Evolutionary conservation across 306 rosid genomes (phyloP).

Genomic region (Gastrolobium villosum): DNA sequence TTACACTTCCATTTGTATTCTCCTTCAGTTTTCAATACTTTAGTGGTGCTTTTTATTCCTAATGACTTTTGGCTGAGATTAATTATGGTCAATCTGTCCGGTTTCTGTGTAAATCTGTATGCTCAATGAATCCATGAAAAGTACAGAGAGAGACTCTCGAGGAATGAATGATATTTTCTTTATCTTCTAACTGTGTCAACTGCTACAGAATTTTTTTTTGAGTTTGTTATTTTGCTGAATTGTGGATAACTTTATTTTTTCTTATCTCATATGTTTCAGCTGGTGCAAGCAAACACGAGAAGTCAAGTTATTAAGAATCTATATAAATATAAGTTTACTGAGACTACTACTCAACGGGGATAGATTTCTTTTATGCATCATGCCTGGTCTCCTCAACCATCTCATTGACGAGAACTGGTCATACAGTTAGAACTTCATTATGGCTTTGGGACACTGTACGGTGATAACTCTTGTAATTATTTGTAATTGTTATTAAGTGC

Average conservation of each 20-base stretch:
- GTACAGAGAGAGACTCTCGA: neutral
- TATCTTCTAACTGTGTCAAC: too few species aligned
- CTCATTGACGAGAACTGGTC: too few species aligned
- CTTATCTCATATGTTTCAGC: neutral
- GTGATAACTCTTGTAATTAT: too few species aligned
- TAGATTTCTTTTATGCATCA: too few species aligned
- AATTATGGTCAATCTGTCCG: neutral
- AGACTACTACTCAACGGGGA: too few species aligned
- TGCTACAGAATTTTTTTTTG: too few species aligned
- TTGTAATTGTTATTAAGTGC: too few species aligned
- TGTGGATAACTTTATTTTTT: neutral
- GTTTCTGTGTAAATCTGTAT: neutral
- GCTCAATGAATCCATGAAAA: neutral
- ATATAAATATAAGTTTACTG: too few species aligned
- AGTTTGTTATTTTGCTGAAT: neutral
- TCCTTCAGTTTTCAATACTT: neutral
- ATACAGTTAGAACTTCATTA: too few species aligned
- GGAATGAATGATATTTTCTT: too few species aligned
- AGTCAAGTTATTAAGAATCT: neutral
- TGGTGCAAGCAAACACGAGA: neutral
- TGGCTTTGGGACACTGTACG: too few species aligned
- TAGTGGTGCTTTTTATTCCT: neutral
- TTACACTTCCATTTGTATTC: neutral
- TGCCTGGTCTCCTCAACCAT: too few species aligned
- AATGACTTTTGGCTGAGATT: neutral